Base-by-base conservation (phyloP, 148 eudicot species). In the Pharnaceum exiguum region DNA sequence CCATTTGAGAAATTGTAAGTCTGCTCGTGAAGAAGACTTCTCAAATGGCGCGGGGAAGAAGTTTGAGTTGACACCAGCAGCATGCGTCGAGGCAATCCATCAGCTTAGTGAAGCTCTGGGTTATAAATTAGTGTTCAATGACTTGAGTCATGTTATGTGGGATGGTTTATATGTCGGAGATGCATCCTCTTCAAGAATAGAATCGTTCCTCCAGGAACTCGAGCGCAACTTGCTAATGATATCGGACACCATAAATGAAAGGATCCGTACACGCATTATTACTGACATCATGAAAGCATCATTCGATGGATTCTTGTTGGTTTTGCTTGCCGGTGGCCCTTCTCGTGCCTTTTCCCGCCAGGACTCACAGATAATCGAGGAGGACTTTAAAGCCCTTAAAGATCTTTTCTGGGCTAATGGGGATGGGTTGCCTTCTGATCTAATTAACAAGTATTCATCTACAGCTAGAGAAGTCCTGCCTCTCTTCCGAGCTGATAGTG, bases 311-410 rank as follows among this genome's bases (percentile, higher is more conserved):
- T 93, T 88, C 70, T 71, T 93, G 70, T 57, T 89, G 64, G 96
- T 89, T 61, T 68, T 91, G 72, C 90, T 91, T 51, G 98, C 96
- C 10, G 98, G 96, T 31, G 98, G 98, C 4, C 98, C 98, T 10
- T 75, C 82, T 10, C 83, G 98, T 15, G 70, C 83, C 44, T 85
- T 88, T 70, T 55, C 95, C n/a, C 56, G 60, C 18, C 84, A 78
- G 55, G 96, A 88, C 58, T 79, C 80, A 9, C 82, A 77, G 57
- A 70, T 85, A 33, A 77, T 93, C 23, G 95, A 85, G 71, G 95
- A 83, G 16, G 98, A 93, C 62, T 93, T 83, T 45, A 83, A 81
- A 67, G 64, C 85, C 24, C 82, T 93, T 3, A 83, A 82, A 77
- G 98, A 85, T 70, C 75, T 93, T 17, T 93, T 88, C 45, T 81